Base-by-base conservation (phyloP, 805 yeast genomes). In the Vanderwaltozyma polyspora region DNA sequence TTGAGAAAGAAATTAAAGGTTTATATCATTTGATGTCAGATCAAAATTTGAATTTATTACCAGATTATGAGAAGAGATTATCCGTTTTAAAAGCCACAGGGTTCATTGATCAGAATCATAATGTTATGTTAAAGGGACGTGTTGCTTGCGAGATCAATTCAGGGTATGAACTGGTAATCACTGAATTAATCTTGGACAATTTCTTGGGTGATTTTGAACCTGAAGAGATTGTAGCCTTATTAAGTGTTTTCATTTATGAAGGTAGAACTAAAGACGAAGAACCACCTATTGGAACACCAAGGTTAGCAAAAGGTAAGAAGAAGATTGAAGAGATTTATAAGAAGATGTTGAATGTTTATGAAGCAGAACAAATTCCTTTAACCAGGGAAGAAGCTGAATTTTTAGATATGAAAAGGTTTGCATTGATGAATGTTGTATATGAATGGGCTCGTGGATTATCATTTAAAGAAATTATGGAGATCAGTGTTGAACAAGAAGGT, bases 361-460 rank as follows among this genome's bases (percentile, higher is more conserved):
- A 69, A 29, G 68, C 68, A 27, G 73, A 78, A 40, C 86, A 80
- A 53, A 83, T 91, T 13, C 64, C 78, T 14, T 61, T 85, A 44
- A 82, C 94, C 0, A 66, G 77, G 9, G 97, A 87, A 34, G 97
- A 89, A 47, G 79, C 78, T 32, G 81, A 79, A 39, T 91, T 89
- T 49, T 61, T 79, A 43, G 93, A 84, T 37, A 71, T 79, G 43
- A 79, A 84, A 48, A 66, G 97, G 45, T 91, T 91, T 59, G 94
- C 89, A 0, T 67, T 91, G 49, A 82, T 85, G 59, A 89, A 86
- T 54, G 95, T 85, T 10, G 95, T 89, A 4, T 91, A 89, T 55
- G 96, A 91, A 60, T 91, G 99, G 99, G 95, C 97, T 1, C 69
- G 93, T 44, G 99, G 98, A 2, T 70, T 79, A 67, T 70, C 93